Evolutionary conservation across 2,329 filamentous ascomycete genomes (phyloP).

Genomic region (Penicillium sp.): DNA sequence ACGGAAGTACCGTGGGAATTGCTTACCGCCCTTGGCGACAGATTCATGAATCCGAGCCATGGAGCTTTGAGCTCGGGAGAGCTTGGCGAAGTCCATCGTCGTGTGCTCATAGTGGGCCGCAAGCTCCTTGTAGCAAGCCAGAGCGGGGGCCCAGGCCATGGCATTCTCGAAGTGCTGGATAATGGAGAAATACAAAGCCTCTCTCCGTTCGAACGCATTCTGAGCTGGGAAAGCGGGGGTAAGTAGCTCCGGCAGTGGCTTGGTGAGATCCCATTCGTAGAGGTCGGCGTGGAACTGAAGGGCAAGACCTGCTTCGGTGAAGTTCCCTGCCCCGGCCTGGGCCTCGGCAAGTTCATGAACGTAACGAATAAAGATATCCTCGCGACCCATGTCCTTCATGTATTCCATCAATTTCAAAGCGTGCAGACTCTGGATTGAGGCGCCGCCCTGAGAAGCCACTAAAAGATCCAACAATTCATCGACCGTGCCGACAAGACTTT

Average conservation of each 20-base stretch:
- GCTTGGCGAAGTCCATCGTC: slow-evolving; percentile 85
- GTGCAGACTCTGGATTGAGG: slow-evolving; percentile 76
- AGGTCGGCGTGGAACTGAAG: slow-evolving; percentile 87
- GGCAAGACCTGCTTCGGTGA: slow-evolving; percentile 83
- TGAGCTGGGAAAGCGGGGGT: slow-evolving; percentile 81
- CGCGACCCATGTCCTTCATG: slow-evolving; percentile 91
- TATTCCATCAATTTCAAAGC: slow-evolving; percentile 92
- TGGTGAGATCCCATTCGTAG: slow-evolving; percentile 82
- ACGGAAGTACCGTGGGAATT: slow-evolving; percentile 83
- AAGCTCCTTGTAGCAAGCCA: slow-evolving; percentile 86
- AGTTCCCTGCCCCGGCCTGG: slow-evolving; percentile 73
- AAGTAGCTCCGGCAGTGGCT: slow-evolving; percentile 61
- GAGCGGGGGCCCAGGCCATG: slow-evolving; percentile 86
- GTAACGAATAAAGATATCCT: slow-evolving; percentile 94
- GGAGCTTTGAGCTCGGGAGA: slow-evolving; percentile 82
- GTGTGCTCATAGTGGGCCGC: slow-evolving; percentile 88
- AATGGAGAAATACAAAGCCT: slow-evolving; percentile 88
- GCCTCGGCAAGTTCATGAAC: slow-evolving; percentile 84
- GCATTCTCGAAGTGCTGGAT: slow-evolving; percentile 93
- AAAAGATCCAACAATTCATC: slow-evolving; percentile 89
- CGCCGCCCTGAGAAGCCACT: slow-evolving; percentile 80
- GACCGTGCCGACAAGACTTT: slow-evolving; percentile 76
- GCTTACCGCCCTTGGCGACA: slow-evolving; percentile 75
- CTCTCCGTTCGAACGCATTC: slow-evolving; percentile 87
- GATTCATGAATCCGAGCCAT: slow-evolving; percentile 91